A percentile compares a stretch with the other conserved stretches of the same genome.
Evolutionary conservation across 495 filamentous ascomycete species (phyloP).

Genomic region (Bacidia gigantensis): DNA sequence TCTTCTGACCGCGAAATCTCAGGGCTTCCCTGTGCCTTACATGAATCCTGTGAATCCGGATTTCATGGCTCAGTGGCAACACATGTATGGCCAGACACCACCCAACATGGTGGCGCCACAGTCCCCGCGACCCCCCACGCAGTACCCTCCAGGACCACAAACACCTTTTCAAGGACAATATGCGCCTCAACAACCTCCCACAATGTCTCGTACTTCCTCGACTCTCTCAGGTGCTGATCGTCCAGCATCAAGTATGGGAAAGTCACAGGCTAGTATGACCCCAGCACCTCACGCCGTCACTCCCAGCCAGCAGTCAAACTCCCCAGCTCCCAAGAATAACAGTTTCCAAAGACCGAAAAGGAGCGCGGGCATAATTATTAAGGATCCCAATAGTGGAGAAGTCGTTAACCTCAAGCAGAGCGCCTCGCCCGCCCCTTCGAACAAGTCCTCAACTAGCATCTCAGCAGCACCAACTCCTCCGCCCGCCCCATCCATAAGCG

Average conservation of each 20-base stretch:
- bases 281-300: slow-evolving; percentile 44
- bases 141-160: slow-evolving; percentile 37
- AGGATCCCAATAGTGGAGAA: slow-evolving; percentile 57
- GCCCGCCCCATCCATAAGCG: slow-evolving; percentile 36
- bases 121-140: slow-evolving; percentile 38
- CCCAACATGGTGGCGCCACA: slow-evolving; percentile 32
- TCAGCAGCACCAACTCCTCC: slow-evolving; percentile 50
- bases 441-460: slow-evolving; percentile 45
- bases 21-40: slow-evolving; percentile 30
- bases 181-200: slow-evolving; percentile 37
- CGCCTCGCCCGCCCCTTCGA: slow-evolving; percentile 40
- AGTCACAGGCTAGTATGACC: slow-evolving; percentile 44
- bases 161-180: slow-evolving; percentile 34
- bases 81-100: slow-evolving; percentile 32
- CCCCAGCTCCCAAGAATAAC: slow-evolving; percentile 33
- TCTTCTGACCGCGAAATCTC: slow-evolving; percentile 53
- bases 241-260: slow-evolving; percentile 65
- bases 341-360: slow-evolving; percentile 48
- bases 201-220: slow-evolving; percentile 74
- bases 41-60: slow-evolving; percentile 30
- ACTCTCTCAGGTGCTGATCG: slow-evolving; percentile 61
- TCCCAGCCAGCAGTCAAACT: slow-evolving; percentile 41
- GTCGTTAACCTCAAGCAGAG: slow-evolving; percentile 44
- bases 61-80: slow-evolving; percentile 23
- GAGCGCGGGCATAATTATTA: slow-evolving; percentile 60